Conservation (phyloP, 495 filamentous ascomycete genomes). For the Sporormia fimetaria region DNA sequence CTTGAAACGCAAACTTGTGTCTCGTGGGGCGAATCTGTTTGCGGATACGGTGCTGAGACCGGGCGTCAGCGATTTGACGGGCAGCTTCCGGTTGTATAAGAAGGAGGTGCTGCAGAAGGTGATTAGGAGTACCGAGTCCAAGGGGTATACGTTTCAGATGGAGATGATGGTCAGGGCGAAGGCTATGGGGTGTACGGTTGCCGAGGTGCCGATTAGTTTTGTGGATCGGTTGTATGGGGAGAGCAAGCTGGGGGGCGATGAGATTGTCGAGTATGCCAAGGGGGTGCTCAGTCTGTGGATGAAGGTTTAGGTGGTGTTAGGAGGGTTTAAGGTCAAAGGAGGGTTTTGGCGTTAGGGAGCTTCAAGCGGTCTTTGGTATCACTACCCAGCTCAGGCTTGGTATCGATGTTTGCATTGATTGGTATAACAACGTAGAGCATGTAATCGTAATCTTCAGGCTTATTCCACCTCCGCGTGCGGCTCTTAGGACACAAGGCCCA, state of each 20-base stretch:
- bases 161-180: conserved; percentile 92
- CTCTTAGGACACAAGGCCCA: too few species aligned
- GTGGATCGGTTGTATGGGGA: conserved; percentile 93
- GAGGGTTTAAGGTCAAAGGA: too few species aligned
- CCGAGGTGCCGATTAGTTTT: conserved; percentile 90
- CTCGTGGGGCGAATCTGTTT: conserved; percentile 84
- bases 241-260: conserved; percentile 83
- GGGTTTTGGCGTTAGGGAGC: too few species aligned
- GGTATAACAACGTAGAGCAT: too few species aligned
- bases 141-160: conserved; percentile 99
- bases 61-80: conserved; percentile 92
- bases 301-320: conserved; percentile 49
- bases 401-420: too few species aligned
- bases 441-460: too few species aligned
- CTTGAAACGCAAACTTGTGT: conserved; percentile 87
- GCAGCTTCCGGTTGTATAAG: conserved; percentile 91
- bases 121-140: conserved; percentile 77
- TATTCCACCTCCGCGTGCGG: too few species aligned
- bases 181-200: conserved; percentile 79
- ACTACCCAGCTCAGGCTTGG: too few species aligned
- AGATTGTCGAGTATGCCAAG: conserved; percentile 98
- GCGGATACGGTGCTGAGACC: conserved; percentile 88
- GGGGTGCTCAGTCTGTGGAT: conserved; percentile 83
- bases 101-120: conserved; percentile 78
- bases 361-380: too few species aligned